These are phyloP conservation scores for Fusarium decemcellulare DNA, from an alignment of 2,329 filamentous ascomycete genomes.

Conservation along the genomic window DNA sequence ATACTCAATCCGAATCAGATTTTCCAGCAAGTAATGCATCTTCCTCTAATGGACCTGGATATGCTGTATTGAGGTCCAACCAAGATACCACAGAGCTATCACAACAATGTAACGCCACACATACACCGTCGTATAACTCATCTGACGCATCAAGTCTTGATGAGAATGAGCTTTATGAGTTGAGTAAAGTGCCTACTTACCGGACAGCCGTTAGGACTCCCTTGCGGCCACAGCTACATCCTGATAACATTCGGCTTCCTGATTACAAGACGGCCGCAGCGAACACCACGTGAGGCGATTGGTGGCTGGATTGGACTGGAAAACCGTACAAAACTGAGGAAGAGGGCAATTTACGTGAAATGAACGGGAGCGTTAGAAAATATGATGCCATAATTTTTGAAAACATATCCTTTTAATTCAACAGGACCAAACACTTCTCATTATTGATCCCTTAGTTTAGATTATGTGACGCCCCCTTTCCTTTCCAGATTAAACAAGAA, in stretches of 20 bases:
- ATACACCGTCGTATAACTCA: slow-evolving; percentile 63
- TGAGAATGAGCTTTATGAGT: slow-evolving; percentile 72
- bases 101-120: slow-evolving; percentile 3
- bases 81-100: slow-evolving; percentile 47
- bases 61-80: slow-evolving; percentile 62
- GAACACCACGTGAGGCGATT: no score
- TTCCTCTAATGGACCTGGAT: slow-evolving; percentile 19
- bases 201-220: slow-evolving; percentile 78
- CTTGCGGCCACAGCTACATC: slow-evolving; percentile 64
- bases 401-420: no score
- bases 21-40: slow-evolving; percentile 77
- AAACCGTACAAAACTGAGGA: no score
- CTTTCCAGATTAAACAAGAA: no score
- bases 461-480: no score
- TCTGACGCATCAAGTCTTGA: slow-evolving; percentile 65
- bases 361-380: no score
- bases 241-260: slow-evolving; percentile 68
- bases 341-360: no score
- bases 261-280: slow-evolving; percentile 71
- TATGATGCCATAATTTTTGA: no score
- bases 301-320: no score
- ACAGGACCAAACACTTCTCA: no score
- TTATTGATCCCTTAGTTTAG: no score
- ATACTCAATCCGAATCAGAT: slow-evolving; percentile 74
- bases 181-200: slow-evolving; percentile 83